phyloP scores from a whole-genome alignment of 2,329 filamentous ascomycete genomes.

The Blumeria hordei region DNA sequence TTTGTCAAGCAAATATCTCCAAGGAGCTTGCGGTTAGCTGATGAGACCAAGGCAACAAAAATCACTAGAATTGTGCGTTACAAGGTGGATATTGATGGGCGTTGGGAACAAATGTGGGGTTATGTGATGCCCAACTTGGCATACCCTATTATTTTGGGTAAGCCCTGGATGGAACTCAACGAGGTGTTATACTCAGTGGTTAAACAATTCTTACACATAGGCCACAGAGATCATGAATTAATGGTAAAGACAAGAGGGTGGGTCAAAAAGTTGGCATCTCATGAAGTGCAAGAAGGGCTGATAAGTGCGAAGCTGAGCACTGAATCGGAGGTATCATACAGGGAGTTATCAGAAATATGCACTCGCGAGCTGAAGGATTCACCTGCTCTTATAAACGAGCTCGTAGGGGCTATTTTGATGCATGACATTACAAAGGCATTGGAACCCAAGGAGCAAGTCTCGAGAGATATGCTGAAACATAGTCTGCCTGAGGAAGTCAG shows the following conservation, averaged over 20 bases:
- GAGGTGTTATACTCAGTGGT: neutral
- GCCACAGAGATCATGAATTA: neutral
- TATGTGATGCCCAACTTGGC: neutral
- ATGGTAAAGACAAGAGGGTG: neutral
- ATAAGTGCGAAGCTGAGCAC: neutral
- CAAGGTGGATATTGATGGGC: neutral
- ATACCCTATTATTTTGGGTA: neutral
- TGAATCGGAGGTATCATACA: neutral
- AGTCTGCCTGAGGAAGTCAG: no score
- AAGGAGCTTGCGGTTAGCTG: neutral
- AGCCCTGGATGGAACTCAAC: neutral
- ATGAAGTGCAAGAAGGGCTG: neutral
- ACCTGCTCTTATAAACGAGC: neutral
- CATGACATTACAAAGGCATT: neutral
- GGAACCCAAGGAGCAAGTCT: no score
- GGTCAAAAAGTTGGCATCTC: neutral
- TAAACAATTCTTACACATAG: neutral
- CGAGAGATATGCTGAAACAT: no score
- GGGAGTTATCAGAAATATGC: neutral
- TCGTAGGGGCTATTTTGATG: neutral
- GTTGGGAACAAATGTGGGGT: neutral
- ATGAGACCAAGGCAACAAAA: neutral
- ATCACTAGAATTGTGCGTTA: neutral
- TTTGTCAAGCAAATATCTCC: neutral
- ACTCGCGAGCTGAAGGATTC: neutral